phyloP scores from a whole-genome alignment of 1,284 basidiomycete species.

The Agroathelia rolfsii region DNA sequence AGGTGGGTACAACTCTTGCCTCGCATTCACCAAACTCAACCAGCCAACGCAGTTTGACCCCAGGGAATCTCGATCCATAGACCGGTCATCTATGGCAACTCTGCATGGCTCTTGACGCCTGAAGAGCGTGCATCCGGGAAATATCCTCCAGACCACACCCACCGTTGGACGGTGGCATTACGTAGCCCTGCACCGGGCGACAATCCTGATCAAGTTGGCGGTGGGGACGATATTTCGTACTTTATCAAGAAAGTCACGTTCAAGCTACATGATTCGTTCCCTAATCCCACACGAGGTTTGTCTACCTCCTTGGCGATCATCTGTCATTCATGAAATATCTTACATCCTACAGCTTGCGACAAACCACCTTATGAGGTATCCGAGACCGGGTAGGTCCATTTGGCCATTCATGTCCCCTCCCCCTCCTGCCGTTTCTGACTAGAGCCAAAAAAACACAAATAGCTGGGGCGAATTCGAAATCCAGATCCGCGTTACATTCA shows the following conservation, averaged over 20 bases:
- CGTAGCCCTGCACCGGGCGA: conserved; percentile 64
- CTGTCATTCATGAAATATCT: conserved; percentile 5
- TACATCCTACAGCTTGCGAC: conserved; percentile 62
- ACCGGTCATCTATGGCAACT: conserved; percentile 94
- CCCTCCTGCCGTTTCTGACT: conserved; percentile 1
- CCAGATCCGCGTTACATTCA: conserved; percentile 86
- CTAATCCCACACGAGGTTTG: conserved; percentile 84
- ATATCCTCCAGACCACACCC: conserved; percentile 78
- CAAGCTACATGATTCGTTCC: conserved; percentile 95
- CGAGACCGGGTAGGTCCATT: conserved; percentile 69
- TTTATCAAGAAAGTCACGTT: conserved; percentile 95
- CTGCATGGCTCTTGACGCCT: conserved; percentile 73
- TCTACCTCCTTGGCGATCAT: conserved; percentile 7
- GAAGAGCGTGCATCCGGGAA: conserved; percentile 58
- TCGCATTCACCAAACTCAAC: conserved; percentile 6
- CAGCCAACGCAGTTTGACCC: conserved; percentile 11
- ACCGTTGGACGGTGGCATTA: conserved; percentile 94
- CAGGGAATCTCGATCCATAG: conserved; percentile 86
- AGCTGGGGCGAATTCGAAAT: conserved; percentile 99
- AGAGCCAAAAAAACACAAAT: conserved; percentile 3
- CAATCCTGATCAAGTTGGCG: conserved; percentile 68
- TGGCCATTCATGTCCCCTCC: background rate
- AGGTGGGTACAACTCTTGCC: conserved; percentile 41
- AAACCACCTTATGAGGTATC: conserved; percentile 90
- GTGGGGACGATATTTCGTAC: conserved; percentile 79